Evolutionary conservation across 345 rosid species (phyloP).

Genomic region (Balakata baccata): DNA sequence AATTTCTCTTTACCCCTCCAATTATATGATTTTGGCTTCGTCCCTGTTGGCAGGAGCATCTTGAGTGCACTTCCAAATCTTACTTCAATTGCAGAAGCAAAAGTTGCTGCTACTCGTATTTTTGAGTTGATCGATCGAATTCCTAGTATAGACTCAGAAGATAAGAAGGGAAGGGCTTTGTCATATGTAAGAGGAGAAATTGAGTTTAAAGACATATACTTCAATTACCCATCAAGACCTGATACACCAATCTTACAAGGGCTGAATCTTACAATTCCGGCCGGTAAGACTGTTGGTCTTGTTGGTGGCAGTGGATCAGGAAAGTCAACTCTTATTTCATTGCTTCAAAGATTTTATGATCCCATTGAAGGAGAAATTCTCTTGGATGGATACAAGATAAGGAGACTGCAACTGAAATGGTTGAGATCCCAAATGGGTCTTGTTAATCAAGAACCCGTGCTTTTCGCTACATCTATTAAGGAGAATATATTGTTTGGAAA

Average conservation of each 20-base stretch:
- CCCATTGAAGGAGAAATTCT: slow-evolving; percentile 52
- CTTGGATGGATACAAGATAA: slow-evolving; percentile 55
- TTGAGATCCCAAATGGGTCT: slow-evolving; percentile 61
- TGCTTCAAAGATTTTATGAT: slow-evolving; percentile 65
- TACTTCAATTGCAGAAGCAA: slow-evolving; percentile 57
- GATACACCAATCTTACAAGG: slow-evolving; percentile 54
- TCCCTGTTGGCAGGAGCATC: slow-evolving; percentile 46
- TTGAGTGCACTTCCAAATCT: slow-evolving; percentile 63
- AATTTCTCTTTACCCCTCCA: no score
- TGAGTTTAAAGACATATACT: slow-evolving; percentile 45
- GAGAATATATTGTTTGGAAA: slow-evolving; percentile 64
- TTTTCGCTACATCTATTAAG: slow-evolving; percentile 55
- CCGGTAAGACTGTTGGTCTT: slow-evolving; percentile 59
- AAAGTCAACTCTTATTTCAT: slow-evolving; percentile 55
- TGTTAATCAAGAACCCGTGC: slow-evolving; percentile 65
- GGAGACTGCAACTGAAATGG: slow-evolving; percentile 63
- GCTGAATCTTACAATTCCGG: slow-evolving; percentile 50
- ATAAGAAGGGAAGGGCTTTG: slow-evolving; percentile 56
- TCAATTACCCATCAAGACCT: slow-evolving; percentile 61
- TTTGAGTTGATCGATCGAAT: slow-evolving; percentile 46
- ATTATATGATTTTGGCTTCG: no score
- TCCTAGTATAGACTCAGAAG: slow-evolving; percentile 54
- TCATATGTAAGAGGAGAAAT: slow-evolving; percentile 63
- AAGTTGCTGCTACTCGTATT: slow-evolving; percentile 41
- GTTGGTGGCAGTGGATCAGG: slow-evolving; percentile 76